These are phyloP conservation scores for Oidiodendron maius DNA, from an alignment of 495 filamentous ascomycete species.

Conservation along the genomic window DNA sequence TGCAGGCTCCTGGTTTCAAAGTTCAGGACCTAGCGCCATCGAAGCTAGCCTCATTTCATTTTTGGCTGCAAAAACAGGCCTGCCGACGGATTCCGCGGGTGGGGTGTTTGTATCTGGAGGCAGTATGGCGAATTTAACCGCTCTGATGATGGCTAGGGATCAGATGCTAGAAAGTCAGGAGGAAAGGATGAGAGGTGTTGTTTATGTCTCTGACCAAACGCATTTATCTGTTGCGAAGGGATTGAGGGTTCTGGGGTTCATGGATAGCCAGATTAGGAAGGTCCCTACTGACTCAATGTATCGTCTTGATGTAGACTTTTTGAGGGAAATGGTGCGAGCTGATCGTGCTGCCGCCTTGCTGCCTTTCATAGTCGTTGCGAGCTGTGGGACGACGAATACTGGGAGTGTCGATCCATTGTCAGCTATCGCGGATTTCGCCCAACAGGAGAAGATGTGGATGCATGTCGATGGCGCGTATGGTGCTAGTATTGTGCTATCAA, in stretches of 20 bases:
- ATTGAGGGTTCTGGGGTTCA: slow-evolving; percentile 21
- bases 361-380: slow-evolving; percentile 24
- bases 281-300: slow-evolving; percentile 4
- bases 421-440: background rate
- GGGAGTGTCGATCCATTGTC: slow-evolving; percentile 23
- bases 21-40: slow-evolving; percentile 17
- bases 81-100: slow-evolving; percentile 16
- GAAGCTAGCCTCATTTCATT: slow-evolving; percentile 18
- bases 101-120: slow-evolving; percentile 25
- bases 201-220: slow-evolving; percentile 24
- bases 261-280: slow-evolving; percentile 13
- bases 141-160: slow-evolving; percentile 22
- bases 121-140: slow-evolving; percentile 26
- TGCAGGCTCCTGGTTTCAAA: slow-evolving; percentile 5
- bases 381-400: slow-evolving; percentile 25
- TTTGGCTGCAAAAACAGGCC: slow-evolving; percentile 11
- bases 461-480: background rate
- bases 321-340: slow-evolving; percentile 12
- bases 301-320: background rate
- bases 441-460: background rate
- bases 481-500: background rate
- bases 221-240: slow-evolving; percentile 24
- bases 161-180: slow-evolving; percentile 7
- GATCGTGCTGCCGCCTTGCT: slow-evolving; percentile 13
- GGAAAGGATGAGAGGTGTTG: slow-evolving; percentile 14